Base-by-base conservation (phyloP, 2,329 filamentous ascomycete species). In the Bretziella fagacearum region DNA sequence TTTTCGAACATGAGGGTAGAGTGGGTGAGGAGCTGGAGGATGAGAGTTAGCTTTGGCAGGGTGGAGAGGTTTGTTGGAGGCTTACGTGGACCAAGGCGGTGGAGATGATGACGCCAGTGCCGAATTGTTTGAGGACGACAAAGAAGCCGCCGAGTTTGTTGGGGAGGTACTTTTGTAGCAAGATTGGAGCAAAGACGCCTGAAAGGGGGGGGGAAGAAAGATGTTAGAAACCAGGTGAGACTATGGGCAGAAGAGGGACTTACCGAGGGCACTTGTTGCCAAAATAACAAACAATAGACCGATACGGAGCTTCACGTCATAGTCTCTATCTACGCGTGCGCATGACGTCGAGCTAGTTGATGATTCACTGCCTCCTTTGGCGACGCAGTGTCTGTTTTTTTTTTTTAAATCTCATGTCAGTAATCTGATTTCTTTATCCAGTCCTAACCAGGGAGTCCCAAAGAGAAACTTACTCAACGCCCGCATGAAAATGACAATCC, bases 211-310 rank as follows among this genome's bases (percentile, higher is more conserved):
- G n/a, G n/a, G n/a, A n/a, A n/a, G n/a, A n/a, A n/a, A n/a, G n/a
- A n/a, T n/a, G n/a, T n/a, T n/a, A n/a, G n/a, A n/a, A n/a, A n/a
- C n/a, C n/a, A n/a, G n/a, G n/a, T n/a, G n/a, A n/a, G n/a, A n/a
- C n/a, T n/a, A n/a, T n/a, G n/a, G n/a, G n/a, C n/a, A n/a, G n/a
- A n/a, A n/a, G n/a, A n/a, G n/a, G n/a, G n/a, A n/a, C n/a, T n/a
- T n/a, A 63, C 77, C 81, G 20, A 85, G 66, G 0, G 69, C 67
- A 54, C 80, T 82, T 2, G 81, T 82, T 0, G 65, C 69, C 1
- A 86, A 65, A 39, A 86, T 74, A 27, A 77, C 80, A 56, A 86
- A 86, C 17, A 86, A 62, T 0, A 84, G 70, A 1, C 81, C 82
- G 44, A 85, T 68, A 6, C 82, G 72, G 2, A 86, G 66, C 1